Evolutionary conservation across 306 rosid species (phyloP).

Genomic region (Rosa multiflora): DNA sequence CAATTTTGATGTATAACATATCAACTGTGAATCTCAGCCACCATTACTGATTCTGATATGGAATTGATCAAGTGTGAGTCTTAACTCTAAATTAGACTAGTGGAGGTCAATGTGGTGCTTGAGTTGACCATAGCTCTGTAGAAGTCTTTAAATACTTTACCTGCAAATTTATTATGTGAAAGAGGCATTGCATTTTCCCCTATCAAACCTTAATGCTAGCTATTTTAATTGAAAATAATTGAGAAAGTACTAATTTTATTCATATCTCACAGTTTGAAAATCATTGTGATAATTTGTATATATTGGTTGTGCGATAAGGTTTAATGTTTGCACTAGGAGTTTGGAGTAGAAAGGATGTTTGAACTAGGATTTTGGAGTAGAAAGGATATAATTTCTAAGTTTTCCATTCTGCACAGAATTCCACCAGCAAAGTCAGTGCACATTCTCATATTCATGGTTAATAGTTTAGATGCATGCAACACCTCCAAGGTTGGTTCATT

Average conservation of each 20-base stretch:
- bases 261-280: background rate
- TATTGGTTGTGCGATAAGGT: too few relatives aligned
- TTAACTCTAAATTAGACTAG: background rate
- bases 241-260: background rate
- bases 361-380: background rate
- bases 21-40: background rate
- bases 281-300: background rate
- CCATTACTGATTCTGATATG: background rate
- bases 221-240: background rate
- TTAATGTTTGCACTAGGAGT: background rate
- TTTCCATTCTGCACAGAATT: background rate
- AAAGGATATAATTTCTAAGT: background rate
- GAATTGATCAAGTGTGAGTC: background rate
- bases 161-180: background rate
- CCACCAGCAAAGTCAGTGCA: background rate
- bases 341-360: background rate
- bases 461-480: background rate
- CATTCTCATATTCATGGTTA: background rate
- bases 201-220: background rate
- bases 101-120: too few relatives aligned
- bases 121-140: background rate
- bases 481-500: background rate
- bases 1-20: background rate
- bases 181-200: background rate
- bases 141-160: background rate